Conservation (phyloP, 106 monocot genomes). For the Posidonia australis region DNA sequence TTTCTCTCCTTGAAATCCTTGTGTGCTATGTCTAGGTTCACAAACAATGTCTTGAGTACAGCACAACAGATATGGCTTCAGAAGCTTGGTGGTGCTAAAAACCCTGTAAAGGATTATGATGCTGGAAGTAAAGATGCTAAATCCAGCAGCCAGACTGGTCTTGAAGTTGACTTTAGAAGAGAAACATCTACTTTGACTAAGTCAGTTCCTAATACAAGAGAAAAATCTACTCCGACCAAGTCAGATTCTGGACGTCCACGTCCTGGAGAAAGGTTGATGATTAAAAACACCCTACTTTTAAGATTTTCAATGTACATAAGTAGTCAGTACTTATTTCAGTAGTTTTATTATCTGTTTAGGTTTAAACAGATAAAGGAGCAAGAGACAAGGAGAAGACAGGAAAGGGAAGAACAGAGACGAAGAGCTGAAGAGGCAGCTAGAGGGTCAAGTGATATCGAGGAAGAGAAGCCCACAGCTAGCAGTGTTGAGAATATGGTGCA, state of each 20-base stretch:
- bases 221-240: slow-evolving; percentile 24
- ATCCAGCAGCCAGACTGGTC: slow-evolving; percentile 13
- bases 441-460: not conserved
- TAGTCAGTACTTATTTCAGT: not conserved
- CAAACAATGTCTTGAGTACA: slow-evolving; percentile 82
- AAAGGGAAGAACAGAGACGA: slow-evolving; percentile 39
- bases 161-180: slow-evolving; percentile 14
- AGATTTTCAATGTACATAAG: not conserved
- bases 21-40: slow-evolving; percentile 38
- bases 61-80: slow-evolving; percentile 93
- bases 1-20: too few species aligned
- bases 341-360: slow-evolving; percentile 24
- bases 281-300: not conserved
- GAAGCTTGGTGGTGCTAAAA: slow-evolving; percentile 86
- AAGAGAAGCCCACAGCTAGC: slow-evolving; percentile 5
- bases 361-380: slow-evolving; percentile 78
- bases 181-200: not conserved
- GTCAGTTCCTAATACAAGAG: not conserved
- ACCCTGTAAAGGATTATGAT: slow-evolving; percentile 41
- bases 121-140: slow-evolving; percentile 30
- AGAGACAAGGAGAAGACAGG: slow-evolving; percentile 47
- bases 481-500: slow-evolving; percentile 12
- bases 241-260: slow-evolving; percentile 14
- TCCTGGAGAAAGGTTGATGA: slow-evolving; percentile 11
- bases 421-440: slow-evolving; percentile 16